These are phyloP conservation scores for Daldinia sp. DNA, from an alignment of 2,329 filamentous ascomycete species.

Conservation along the genomic window DNA sequence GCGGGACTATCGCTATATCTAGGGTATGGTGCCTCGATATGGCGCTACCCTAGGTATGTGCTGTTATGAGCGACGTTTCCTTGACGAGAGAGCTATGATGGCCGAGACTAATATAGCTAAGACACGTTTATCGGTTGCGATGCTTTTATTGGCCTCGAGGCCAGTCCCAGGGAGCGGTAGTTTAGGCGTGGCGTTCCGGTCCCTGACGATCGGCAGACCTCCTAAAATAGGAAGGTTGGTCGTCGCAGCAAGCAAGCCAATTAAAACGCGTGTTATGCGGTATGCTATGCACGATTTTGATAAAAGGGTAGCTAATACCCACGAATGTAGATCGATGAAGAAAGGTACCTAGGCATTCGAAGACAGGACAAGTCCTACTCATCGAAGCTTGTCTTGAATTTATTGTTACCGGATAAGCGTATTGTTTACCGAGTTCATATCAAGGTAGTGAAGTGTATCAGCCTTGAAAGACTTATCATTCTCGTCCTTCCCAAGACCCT, in stretches of 20 bases:
- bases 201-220: slow-evolving; percentile 31
- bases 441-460: background rate
- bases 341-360: background rate
- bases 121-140: slow-evolving; percentile 27
- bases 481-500: background rate
- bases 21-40: background rate
- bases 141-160: slow-evolving; percentile 28
- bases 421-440: background rate
- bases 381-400: background rate
- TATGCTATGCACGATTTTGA: slow-evolving; percentile 23
- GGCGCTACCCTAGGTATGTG: background rate
- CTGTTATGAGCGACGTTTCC: background rate
- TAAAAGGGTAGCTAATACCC: slow-evolving; percentile 10
- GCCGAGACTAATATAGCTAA: background rate
- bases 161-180: background rate
- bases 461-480: background rate
- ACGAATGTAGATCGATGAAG: background rate
- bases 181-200: slow-evolving; percentile 11
- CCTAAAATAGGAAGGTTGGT: slow-evolving; percentile 37
- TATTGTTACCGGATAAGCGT: background rate
- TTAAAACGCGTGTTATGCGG: slow-evolving; percentile 8
- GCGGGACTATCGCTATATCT: background rate
- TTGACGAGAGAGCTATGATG: background rate
- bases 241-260: slow-evolving; percentile 17
- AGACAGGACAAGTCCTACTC: background rate